Base-by-base conservation (phyloP, 805 yeast genomes). In the Peterozyma toletana region DNA sequence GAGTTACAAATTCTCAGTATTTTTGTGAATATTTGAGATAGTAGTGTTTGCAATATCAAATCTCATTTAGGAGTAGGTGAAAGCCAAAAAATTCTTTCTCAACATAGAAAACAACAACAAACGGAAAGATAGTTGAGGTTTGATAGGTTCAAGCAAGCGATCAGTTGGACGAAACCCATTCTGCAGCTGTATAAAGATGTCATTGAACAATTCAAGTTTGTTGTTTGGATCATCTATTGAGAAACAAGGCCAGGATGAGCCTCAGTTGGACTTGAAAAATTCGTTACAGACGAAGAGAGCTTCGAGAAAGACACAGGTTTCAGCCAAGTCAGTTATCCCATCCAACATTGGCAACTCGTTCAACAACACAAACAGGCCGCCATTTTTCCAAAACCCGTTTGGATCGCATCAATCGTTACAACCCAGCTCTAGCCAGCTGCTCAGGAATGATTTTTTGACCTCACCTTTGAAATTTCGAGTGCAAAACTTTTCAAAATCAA, bases 401-500 rank as follows among this genome's bases (percentile, higher is more conserved):
- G 27, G 27, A 5, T 21, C 27, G 27, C 27, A 21, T 21, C 27
- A 33, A 15, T 31, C 10, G 30, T 11, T 11, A 31, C 14, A 13
- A n/a, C 29, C 16, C 38, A 13, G 36, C 30, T 27, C 41, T 13
- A 39, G 30, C 13, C 42, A 44, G 18, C 40, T 37, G 21, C 31
- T 40, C 38, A 29, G 41, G 3, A 44, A 44, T 14, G 46, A 44
- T 27, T 44, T 40, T 33, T 42, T 44, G 9, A 39, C 46, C 5
- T 40, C 43, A 2, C 18, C 43, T 11, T 40, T 44, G 39, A 46
- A 67, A 52, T 63, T 71, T 48, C 65, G 62, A 38, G 63, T 73
- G 16, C 73, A 79, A 30, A 75, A 76, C 45, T 66, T 76, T 46
- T 69, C 77, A 16, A 67, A 69, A 33, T 63, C 78, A 37, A 64